phyloP scores from a whole-genome alignment of 2,329 filamentous ascomycete species.

The Pseudogymnoascus sp. region DNA sequence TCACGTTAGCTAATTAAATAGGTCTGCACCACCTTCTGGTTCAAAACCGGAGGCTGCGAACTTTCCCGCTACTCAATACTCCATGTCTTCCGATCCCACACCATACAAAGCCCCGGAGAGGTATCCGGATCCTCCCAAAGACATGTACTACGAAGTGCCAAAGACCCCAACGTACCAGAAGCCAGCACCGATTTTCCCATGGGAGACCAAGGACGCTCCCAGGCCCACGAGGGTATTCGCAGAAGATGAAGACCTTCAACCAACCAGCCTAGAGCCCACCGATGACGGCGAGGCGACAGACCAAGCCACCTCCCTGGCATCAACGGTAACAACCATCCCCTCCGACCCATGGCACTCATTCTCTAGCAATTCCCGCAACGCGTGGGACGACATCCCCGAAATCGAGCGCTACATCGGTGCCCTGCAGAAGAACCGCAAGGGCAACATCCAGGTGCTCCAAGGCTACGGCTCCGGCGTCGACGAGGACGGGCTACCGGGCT shows the following conservation, averaged over 20 bases:
- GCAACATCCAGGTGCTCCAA: slow-evolving; percentile 28
- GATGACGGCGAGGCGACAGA: slow-evolving; percentile 8
- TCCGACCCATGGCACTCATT: slow-evolving; percentile 65
- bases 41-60: slow-evolving; percentile 80
- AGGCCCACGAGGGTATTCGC: slow-evolving; percentile 57
- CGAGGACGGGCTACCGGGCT: slow-evolving; percentile 23
- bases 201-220: slow-evolving; percentile 60
- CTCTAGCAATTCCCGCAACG: slow-evolving; percentile 53
- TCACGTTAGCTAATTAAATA: slow-evolving; percentile 17
- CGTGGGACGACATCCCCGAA: slow-evolving; percentile 85
- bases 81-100: slow-evolving; percentile 67
- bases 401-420: slow-evolving; percentile 82
- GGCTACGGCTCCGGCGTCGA: slow-evolving; percentile 25
- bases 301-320: slow-evolving; percentile 38
- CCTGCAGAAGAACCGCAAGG: slow-evolving; percentile 55
- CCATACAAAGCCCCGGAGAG: slow-evolving; percentile 68
- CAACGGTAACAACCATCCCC: slow-evolving; percentile 37
- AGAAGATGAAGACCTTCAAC: slow-evolving; percentile 37
- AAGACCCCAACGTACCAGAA: slow-evolving; percentile 49
- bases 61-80: slow-evolving; percentile 69
- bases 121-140: slow-evolving; percentile 74
- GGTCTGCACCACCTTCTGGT: slow-evolving; percentile 46
- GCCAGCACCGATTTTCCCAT: slow-evolving; percentile 74
- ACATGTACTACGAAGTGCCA: slow-evolving; percentile 85
- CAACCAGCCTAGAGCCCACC: slow-evolving; percentile 3